Evolutionary conservation across 169 alveolate species (phyloP), one percentile per base, ranked within the genome.

Genomic region (Plasmodium chabaudi): DNA sequence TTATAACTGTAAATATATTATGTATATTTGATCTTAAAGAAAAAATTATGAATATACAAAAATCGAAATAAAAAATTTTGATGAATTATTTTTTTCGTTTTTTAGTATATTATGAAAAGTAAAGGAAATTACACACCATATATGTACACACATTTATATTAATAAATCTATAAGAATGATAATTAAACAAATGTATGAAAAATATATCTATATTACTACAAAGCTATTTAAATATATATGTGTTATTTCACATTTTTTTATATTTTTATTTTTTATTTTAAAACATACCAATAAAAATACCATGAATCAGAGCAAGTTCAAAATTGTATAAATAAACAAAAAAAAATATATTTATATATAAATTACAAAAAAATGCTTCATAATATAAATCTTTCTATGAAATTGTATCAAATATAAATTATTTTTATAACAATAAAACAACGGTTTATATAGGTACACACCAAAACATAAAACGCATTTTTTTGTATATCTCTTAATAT

Each of bases 331-430:
- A 51, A 51, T 51, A 12, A 51, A 51, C 21, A 39, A 12, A 63
- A n/a, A 47, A 46, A 44, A 72, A 27, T 46, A 23, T 25, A 23
- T 56, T 21, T 21, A 72, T 72, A 25, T 60, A 15, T 47, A 55
- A 46, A n/a, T 47, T 44, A n/a, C 44, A 55, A 46, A 13, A 57
- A 56, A 13, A 72, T 55, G 19, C 21, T 72, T 13, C 3, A 56
- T n/a, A 57, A 57, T 72, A 42, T 47, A 72, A 12, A 72, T 6
- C 59, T 72, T 72, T 72, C 87, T 61, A 56, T 49, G 68, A 42
- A 72, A 23, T 72, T 46, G 70, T 9, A 61, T 56, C 9, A 17
- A 23, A 46, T 46, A 56, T 56, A 72, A 70, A 72, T 27, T 39
- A 12, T 1, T 72, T 60, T 42, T 57, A n/a, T 19, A 39, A 72